Evolutionary conservation across 139 green algal species (phyloP).

Genomic region (Pleodorina starrii): DNA sequence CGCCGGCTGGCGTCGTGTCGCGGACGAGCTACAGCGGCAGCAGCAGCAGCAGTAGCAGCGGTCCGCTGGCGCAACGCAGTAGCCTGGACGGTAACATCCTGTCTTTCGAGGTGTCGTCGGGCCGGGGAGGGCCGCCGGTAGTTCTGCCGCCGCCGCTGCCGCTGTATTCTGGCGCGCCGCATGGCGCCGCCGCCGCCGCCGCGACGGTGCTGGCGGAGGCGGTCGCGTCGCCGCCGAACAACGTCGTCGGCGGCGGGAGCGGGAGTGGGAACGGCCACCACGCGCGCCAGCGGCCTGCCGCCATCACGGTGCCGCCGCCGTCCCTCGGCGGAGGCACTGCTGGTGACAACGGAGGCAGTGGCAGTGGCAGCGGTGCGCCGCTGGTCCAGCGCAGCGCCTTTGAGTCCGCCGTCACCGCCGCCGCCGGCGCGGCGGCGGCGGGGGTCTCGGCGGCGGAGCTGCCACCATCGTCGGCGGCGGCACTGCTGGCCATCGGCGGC

Average conservation of each 20-base stretch:
- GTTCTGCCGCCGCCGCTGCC: not conserved
- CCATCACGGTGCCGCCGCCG: conserved; percentile 1
- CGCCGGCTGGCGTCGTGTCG: not conserved
- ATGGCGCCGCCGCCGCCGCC: not conserved
- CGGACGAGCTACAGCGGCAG: conserved; percentile 38
- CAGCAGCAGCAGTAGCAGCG: conserved; percentile 26
- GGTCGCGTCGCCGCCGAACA: not conserved
- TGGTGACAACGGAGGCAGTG: not conserved
- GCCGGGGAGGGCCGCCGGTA: not conserved
- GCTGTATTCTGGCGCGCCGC: not conserved
- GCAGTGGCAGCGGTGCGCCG: not conserved
- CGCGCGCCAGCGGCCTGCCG: not conserved
- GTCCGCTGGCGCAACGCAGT: not conserved
- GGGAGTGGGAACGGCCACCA: not conserved
- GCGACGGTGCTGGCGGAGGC: not conserved
- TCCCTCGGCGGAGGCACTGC: not conserved
- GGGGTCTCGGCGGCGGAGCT: not conserved
- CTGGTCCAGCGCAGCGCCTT: not conserved
- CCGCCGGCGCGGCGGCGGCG: not conserved
- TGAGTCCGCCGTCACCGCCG: not conserved
- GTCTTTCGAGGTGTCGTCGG: conserved; percentile 13
- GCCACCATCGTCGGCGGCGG: not conserved
- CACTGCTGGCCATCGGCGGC: not conserved
- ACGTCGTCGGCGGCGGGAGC: not conserved
- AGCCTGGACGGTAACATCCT: conserved; percentile 47